Base-by-base conservation (phyloP, 768 basidiomycete species). In the Lepiota venenata region DNA sequence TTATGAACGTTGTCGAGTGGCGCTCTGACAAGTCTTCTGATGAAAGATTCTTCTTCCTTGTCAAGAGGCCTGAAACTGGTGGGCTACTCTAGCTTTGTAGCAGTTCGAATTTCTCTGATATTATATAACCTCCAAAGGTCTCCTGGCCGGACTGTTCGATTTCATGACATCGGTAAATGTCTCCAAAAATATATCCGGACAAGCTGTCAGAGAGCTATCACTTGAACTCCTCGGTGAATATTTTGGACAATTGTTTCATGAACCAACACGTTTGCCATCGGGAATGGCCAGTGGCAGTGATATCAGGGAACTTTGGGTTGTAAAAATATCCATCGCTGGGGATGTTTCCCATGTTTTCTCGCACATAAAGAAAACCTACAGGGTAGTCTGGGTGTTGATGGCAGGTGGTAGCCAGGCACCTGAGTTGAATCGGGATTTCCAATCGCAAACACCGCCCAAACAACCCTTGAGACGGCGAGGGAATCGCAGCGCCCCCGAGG, bases 1-100 rank as follows among this genome's bases (percentile, higher is more conserved):
- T 87, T 12, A 91, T 96, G 11, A 88, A 84, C 60, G 84, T 93
- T n/a, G 71, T 96, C 27, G 91, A 93, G 70, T 95, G 92, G 89
- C 71, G 74, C 32, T 62, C 66, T 12, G 61, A 56, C 16, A 50
- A 52, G 12, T 58, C 69, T 42, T 60, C 69, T 27, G 52, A 65
- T 20, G 69, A 79, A 25, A 77, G 86, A 47, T 81, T 77, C 70
- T 88, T 93, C 64, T 69, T 97, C 6, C 80, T 97, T 55, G 79
- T 88, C 55, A 84, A 87, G 63, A 76, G 95, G 60, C 93, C 93
- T 16, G 83, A 93, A 65, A 81, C 80, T 65, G 95, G 94, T 93
- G 60, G 61, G 76, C 37, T 3, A 27, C 45, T 57, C 58, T 47
- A 57, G 21, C 52, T 48, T 54, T 49, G 52, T 51, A 22, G 35